Evolutionary conservation across 2,329 filamentous ascomycete genomes (phyloP).

Genomic region (Xylariales sp.): DNA sequence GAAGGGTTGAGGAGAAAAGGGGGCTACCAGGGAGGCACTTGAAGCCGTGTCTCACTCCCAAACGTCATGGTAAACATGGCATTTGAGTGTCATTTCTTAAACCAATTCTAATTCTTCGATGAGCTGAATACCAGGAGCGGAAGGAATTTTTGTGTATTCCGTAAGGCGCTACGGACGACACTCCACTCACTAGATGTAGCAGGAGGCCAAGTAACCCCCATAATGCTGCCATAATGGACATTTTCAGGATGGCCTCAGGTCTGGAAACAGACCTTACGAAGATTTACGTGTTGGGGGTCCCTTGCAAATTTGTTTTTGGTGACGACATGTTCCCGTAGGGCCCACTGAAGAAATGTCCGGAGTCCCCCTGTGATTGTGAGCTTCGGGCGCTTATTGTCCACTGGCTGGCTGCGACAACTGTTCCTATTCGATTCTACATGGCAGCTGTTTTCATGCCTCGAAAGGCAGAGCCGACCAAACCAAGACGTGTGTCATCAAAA

Average conservation of each 20-base stretch:
- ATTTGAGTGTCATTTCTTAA: too few relatives aligned
- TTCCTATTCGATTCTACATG: too few relatives aligned
- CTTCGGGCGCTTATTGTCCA: neutral
- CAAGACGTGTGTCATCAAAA: too few relatives aligned
- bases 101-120: too few relatives aligned
- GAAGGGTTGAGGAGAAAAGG: neutral
- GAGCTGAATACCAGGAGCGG: neutral
- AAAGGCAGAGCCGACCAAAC: too few relatives aligned
- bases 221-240: too few relatives aligned
- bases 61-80: neutral
- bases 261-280: too few relatives aligned
- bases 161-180: neutral
- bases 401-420: too few relatives aligned
- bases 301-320: neutral
- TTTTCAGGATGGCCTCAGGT: too few relatives aligned
- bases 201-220: too few relatives aligned
- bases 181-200: neutral
- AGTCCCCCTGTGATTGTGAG: neutral
- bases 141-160: neutral
- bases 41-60: neutral
- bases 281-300: too few relatives aligned
- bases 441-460: too few relatives aligned
- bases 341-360: neutral
- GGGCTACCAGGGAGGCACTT: neutral
- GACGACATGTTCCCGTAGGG: slow-evolving; percentile 1